A percentile compares a stretch with the other conserved stretches of the same genome.
phyloP scores from a whole-genome alignment of 2,329 filamentous ascomycete species.

The Apiospora arundinis region DNA sequence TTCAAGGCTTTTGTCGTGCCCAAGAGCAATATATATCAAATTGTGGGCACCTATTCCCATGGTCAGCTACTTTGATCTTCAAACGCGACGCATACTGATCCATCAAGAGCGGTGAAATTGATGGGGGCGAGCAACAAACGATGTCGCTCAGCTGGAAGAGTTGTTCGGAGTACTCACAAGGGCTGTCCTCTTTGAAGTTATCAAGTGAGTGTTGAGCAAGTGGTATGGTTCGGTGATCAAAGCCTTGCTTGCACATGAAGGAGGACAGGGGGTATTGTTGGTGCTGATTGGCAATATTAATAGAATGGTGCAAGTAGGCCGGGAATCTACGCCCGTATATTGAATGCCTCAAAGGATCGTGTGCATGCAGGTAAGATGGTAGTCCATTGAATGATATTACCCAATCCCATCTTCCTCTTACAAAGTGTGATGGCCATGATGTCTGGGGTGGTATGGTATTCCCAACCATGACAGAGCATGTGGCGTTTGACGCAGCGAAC shows the following conservation, averaged over 20 bases:
- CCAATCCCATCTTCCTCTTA: not conserved
- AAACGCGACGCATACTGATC: not conserved
- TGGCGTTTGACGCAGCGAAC: slow-evolving; percentile 12
- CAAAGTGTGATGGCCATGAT: slow-evolving; percentile 1
- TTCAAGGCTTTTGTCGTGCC: not conserved
- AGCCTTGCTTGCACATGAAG: not conserved
- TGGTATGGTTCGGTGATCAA: not conserved
- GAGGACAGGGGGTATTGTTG: not conserved
- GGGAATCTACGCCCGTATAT: not conserved
- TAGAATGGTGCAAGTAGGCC: not conserved
- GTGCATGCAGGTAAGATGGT: not conserved
- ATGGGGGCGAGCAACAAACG: not conserved
- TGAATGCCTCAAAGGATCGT: not conserved
- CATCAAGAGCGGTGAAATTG: slow-evolving; percentile 4
- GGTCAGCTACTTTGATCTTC: not conserved
- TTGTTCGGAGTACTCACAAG: not conserved
- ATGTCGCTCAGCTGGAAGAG: not conserved
- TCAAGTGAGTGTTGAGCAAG: not conserved
- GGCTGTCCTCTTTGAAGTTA: not conserved
- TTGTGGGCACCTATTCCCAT: not conserved
- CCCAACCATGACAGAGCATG: not conserved
- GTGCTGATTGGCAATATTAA: not conserved
- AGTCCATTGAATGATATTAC: not conserved
- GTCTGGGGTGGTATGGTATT: not conserved
- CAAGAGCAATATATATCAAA: not conserved